phyloP scores from a whole-genome alignment of 768 basidiomycete genomes.

The Macrolepiota fuliginosa region DNA sequence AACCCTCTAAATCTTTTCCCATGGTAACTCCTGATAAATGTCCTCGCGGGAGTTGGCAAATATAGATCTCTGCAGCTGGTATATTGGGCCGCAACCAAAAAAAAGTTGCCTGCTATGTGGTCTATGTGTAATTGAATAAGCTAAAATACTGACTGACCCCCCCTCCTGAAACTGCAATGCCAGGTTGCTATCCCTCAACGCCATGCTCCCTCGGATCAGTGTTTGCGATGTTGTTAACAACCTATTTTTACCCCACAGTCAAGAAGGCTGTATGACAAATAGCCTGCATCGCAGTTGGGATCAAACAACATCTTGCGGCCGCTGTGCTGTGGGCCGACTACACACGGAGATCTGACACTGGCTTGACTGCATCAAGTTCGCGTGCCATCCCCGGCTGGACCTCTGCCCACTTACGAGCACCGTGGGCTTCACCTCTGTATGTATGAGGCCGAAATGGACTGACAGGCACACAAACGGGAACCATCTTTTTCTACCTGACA shows the following conservation, averaged over 20 bases:
- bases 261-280: background rate
- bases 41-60: background rate
- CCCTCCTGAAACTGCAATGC: too few relatives aligned
- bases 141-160: too few relatives aligned
- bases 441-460: background rate
- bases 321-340: too few relatives aligned
- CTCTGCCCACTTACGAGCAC: background rate
- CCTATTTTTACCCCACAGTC: too few relatives aligned
- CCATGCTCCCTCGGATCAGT: too few relatives aligned
- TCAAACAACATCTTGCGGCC: too few relatives aligned
- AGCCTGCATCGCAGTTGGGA: too few relatives aligned
- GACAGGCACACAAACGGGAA: background rate
- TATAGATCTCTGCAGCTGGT: background rate
- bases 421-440: background rate
- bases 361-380: background rate
- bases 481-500: background rate
- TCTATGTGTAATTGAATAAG: too few relatives aligned
- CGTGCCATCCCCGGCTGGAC: background rate
- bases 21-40: conserved; percentile 8
- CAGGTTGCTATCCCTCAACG: too few relatives aligned
- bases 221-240: too few relatives aligned
- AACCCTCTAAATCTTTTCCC: background rate
- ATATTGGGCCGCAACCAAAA: too few relatives aligned
- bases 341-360: background rate
- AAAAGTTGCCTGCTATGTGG: too few relatives aligned